Percentiles rank a stretch among this genome's conserved stretches.
phyloP scores from a whole-genome alignment of 1,284 basidiomycete genomes.

The Pseudozyma sp. region DNA sequence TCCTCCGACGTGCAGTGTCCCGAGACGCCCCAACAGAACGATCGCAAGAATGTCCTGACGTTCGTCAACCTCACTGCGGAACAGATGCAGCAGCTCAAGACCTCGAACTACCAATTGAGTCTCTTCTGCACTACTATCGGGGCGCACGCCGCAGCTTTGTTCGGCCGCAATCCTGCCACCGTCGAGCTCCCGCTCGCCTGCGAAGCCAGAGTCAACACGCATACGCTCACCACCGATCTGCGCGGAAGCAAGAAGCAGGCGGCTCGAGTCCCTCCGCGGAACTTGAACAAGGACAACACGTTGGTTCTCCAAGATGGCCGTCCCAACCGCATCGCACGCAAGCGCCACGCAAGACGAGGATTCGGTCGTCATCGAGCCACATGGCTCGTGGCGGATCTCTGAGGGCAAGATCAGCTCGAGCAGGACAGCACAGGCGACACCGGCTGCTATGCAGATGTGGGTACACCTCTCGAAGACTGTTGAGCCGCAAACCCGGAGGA shows the following conservation, averaged over 20 bases:
- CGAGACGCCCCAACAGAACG: slow-evolving; percentile 51
- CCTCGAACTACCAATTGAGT: slow-evolving; percentile 38
- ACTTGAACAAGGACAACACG: slow-evolving; percentile 61
- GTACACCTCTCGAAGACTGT: slow-evolving; percentile 13
- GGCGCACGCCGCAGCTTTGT: slow-evolving; percentile 51
- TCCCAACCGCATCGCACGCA: slow-evolving; percentile 59
- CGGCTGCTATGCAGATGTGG: slow-evolving; percentile 19
- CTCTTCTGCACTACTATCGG: slow-evolving; percentile 61
- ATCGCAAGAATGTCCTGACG: slow-evolving; percentile 42
- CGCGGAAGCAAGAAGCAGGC: slow-evolving; percentile 64
- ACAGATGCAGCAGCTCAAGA: slow-evolving; percentile 42
- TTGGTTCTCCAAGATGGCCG: slow-evolving; percentile 24
- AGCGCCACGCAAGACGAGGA: slow-evolving; percentile 82
- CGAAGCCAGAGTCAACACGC: slow-evolving; percentile 60
- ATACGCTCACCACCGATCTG: slow-evolving; percentile 49
- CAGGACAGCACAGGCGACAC: slow-evolving; percentile 18
- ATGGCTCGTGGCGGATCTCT: slow-evolving; percentile 93
- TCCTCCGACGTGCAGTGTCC: slow-evolving; percentile 45
- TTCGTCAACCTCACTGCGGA: slow-evolving; percentile 44
- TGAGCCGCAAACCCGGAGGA: slow-evolving; percentile 13
- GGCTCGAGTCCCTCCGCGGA: slow-evolving; percentile 61
- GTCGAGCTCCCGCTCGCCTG: slow-evolving; percentile 63
- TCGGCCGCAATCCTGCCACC: slow-evolving; percentile 35
- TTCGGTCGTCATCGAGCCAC: slow-evolving; percentile 90
- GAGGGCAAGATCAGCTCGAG: slow-evolving; percentile 77